Base-by-base conservation (phyloP, 169 alveolate genomes). In the Babesia ovata region DNA sequence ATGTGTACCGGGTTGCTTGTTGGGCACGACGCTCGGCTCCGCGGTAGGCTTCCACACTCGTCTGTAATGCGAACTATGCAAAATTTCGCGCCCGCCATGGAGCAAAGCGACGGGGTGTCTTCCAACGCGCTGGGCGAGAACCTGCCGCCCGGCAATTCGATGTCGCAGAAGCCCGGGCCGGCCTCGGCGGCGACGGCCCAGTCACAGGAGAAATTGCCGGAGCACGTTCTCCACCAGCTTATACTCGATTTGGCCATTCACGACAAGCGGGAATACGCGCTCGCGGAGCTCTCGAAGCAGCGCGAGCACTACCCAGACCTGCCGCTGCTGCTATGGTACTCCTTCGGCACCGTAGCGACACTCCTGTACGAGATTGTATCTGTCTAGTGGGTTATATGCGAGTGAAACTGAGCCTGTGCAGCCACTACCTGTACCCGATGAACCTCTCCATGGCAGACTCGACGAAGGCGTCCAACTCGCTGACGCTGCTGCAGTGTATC, bases 241-340 rank as follows among this genome's bases (percentile, higher is more conserved):
- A 92, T 97, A 19, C 88, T 94, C 42, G 98, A 96, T 59, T 79
- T 98, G 70, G 92, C 96, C 67, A 93, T 92, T 52, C 89, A 95
- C 42, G 97, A 95, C 28, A 97, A 96, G 82, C 89, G 99, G 62
- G 99, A 98, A 84, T 91, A 92, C 56, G 99, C 99, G 33, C 81
- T 98, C 63, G 86, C 92, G 16, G 99, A 97, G 84, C 93, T 98
- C 63, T 93, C 98, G 24, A 88, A 92, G 84, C 91, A 91, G 52
- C 78, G 96, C 44, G 96, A 92, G 58, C 94, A 94, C 60, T 92
- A 93, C 84, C 93, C 97, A 21, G 99, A 97, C 74, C 88, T 98
- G 52, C 99, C 99, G 24, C 98, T 98, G n/a, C 90, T 96, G 65
- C 90, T 98, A 19, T 98, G 99, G 99, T 97, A 97, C 72, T 94